Conservation (phyloP, 306 rosid species). For the Lagenaria siceraria region DNA sequence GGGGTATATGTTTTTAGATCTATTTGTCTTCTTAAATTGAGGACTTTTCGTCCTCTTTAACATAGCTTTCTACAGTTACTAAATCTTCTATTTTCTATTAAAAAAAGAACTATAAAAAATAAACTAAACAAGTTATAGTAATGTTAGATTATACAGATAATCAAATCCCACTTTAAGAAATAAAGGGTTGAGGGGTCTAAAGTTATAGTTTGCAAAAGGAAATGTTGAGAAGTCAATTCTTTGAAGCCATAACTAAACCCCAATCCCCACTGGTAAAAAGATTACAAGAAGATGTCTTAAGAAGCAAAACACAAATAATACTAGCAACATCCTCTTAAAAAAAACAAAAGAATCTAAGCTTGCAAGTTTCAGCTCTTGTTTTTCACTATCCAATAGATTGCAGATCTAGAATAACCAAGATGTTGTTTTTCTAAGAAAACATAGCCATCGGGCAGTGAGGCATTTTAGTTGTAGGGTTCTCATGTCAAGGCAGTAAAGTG, state of each 20-base stretch:
- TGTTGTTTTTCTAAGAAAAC: background rate
- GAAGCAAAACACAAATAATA: background rate
- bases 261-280: too few relatives aligned
- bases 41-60: background rate
- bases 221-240: background rate
- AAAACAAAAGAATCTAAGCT: background rate
- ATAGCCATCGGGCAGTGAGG: background rate
- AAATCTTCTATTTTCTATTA: background rate
- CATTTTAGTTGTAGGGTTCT: background rate
- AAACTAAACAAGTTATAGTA: background rate
- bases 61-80: background rate
- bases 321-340: background rate
- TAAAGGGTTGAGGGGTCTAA: background rate
- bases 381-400: background rate
- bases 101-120: background rate
- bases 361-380: background rate
- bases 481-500: background rate
- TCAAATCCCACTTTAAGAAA: background rate
- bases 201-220: background rate
- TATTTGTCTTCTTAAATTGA: background rate
- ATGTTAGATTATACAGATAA: background rate
- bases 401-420: background rate
- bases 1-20: background rate
- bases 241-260: background rate
- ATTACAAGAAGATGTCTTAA: background rate